These are phyloP conservation scores for Linum lewisii DNA, from an alignment of 345 rosid species.

Conservation along the genomic window DNA sequence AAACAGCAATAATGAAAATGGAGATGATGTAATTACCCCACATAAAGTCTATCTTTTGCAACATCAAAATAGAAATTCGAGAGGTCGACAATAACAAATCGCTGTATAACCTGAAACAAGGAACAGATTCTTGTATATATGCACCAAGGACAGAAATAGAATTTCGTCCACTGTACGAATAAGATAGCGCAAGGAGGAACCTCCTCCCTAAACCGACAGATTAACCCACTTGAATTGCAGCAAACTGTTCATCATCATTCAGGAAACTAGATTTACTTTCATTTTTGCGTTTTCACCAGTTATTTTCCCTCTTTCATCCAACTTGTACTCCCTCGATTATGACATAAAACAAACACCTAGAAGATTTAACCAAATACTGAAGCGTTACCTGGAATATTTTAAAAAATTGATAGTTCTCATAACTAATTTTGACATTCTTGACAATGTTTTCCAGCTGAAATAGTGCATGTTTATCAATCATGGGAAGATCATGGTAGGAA, in stretches of 20 bases:
- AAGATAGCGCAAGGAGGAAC: too few species aligned
- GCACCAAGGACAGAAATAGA: slow-evolving; percentile 4
- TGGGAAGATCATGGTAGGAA: slow-evolving; percentile 64
- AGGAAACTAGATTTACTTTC: too few species aligned
- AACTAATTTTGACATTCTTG: slow-evolving; percentile 55
- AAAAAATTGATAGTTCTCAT: slow-evolving; percentile 78
- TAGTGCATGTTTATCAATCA: slow-evolving; percentile 80
- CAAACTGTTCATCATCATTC: too few species aligned
- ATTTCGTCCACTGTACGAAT: neutral
- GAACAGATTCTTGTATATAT: slow-evolving; percentile 3
- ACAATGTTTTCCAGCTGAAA: slow-evolving; percentile 85
- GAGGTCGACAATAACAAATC: slow-evolving; percentile 76
- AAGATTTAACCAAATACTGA: neutral
- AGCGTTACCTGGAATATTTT: slow-evolving; percentile 76
- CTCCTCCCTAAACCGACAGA: too few species aligned
- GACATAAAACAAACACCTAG: too few species aligned
- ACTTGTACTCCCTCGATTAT: neutral
- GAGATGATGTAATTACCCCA: slow-evolving; percentile 51
- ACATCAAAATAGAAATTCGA: slow-evolving; percentile 93
- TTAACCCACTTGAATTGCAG: too few species aligned
- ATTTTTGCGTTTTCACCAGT: too few species aligned
- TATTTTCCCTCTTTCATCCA: neutral
- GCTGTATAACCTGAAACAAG: slow-evolving; percentile 62
- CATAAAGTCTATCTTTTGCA: slow-evolving; percentile 92
- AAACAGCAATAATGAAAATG: neutral